These are phyloP conservation scores for Kalmusia sp. DNA, from an alignment of 2,329 filamentous ascomycete genomes.

Conservation along the genomic window DNA sequence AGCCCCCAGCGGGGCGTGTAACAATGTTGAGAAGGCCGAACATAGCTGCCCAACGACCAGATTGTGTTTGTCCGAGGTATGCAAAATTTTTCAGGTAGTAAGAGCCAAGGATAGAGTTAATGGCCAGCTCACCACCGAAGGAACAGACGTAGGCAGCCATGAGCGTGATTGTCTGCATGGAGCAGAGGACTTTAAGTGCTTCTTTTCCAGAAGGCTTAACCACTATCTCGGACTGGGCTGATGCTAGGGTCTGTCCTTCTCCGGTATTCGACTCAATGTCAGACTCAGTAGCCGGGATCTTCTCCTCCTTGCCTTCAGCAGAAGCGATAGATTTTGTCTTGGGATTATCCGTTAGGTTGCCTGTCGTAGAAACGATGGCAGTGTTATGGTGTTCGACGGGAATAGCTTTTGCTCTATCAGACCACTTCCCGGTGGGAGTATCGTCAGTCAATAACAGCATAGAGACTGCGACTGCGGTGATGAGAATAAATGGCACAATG, in stretches of 20 bases:
- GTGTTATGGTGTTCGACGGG: slow-evolving; percentile 59
- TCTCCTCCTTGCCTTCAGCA: slow-evolving; percentile 44
- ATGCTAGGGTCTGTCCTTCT: slow-evolving; percentile 61
- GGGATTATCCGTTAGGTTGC: slow-evolving; percentile 54
- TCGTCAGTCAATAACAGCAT: slow-evolving; percentile 80
- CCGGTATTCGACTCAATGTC: slow-evolving; percentile 58
- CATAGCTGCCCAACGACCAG: slow-evolving; percentile 72
- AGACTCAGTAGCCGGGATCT: slow-evolving; percentile 23
- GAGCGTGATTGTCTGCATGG: slow-evolving; percentile 62
- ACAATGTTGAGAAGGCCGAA: slow-evolving; percentile 77
- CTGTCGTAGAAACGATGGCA: slow-evolving; percentile 60
- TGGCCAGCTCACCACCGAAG: slow-evolving; percentile 66
- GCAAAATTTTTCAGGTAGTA: slow-evolving; percentile 67
- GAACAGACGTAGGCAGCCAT: slow-evolving; percentile 65
- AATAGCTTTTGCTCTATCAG: slow-evolving; percentile 68
- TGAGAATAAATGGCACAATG: slow-evolving; percentile 80
- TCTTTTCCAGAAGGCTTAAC: slow-evolving; percentile 68
- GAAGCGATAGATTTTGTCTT: slow-evolving; percentile 44
- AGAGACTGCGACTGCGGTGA: slow-evolving; percentile 68
- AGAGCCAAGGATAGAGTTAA: slow-evolving; percentile 66
- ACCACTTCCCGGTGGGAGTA: slow-evolving; percentile 83
- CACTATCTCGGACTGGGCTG: slow-evolving; percentile 66
- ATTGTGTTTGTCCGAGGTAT: slow-evolving; percentile 60
- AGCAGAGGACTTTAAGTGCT: slow-evolving; percentile 66
- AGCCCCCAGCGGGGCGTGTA: slow-evolving; percentile 71